Base-by-base conservation (phyloP, 345 rosid species). In the Lepidium didymum region DNA sequence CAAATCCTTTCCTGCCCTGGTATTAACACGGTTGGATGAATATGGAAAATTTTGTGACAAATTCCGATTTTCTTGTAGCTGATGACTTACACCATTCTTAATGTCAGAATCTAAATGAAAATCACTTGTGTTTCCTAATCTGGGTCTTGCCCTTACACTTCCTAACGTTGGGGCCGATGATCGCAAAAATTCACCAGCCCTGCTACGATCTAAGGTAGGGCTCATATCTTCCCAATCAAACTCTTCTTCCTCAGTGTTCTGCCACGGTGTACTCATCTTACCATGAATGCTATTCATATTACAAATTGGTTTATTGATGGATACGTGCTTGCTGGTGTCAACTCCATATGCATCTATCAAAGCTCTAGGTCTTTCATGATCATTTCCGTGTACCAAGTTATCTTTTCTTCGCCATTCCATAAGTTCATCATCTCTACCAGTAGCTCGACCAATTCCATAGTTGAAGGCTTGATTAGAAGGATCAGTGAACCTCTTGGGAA, bases 221-320 rank as follows among this genome's bases (percentile, higher is more conserved):
- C 82, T 95, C 99, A 95, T 95, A 75, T 91, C 97, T 78, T 91
- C 97, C 99, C 99, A 95, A 70, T 95, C 91, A 78, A 89, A 95
- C 79, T 95, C 99, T 78, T 95, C 97, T 83, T 91, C 99, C 72
- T 95, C 99, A 59, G 94, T 88, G 77, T 88, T 93, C 85, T 91
- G 98, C 99, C 99, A 95, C 60, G 88, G 82, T 54, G 91, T 19
- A 74, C 82, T 83, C 61, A 78, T 69, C 77, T 82, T 87, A 76
- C 68, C 71, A 47, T 72, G 82, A 51, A 80, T 59, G 16, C 91
- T 94, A 77, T 86, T 87, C 68, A 75, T 81, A 75, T 77, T 81
- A 15, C 62, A 83, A 42, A 70, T 21, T 65, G 83, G 81, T 73
- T 79, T 85, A 73, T 34, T 79, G 70, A 65, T 78, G 49, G 86